phyloP scores from a whole-genome alignment of 1,139 yeast genomes.

The Yamadazyma triangularis region DNA sequence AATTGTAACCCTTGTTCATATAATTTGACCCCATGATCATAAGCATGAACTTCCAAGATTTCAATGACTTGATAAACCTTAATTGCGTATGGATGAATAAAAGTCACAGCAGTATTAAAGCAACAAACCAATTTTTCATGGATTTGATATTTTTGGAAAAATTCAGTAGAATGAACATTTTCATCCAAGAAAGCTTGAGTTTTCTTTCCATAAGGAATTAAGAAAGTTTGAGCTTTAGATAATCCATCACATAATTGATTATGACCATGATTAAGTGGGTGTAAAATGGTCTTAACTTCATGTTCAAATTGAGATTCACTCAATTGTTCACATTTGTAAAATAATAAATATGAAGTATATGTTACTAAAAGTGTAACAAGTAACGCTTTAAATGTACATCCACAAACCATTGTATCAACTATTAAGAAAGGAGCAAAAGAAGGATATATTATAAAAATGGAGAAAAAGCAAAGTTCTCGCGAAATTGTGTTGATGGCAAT shows the following conservation, averaged over 20 bases:
- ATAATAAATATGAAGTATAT: conserved; percentile 35
- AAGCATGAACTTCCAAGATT: conserved; percentile 24
- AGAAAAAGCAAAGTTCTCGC: no score
- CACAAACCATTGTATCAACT: neutral
- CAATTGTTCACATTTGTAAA: conserved; percentile 38
- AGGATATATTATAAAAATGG: no score
- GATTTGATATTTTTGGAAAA: conserved; percentile 30
- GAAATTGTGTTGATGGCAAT: no score
- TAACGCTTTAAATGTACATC: conserved; percentile 19
- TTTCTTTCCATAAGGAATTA: conserved; percentile 28
- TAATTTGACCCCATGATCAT: conserved; percentile 15
- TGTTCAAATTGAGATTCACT: conserved; percentile 16
- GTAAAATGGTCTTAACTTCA: conserved; percentile 24
- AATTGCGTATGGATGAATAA: conserved; percentile 25
- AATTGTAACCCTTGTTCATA: conserved; percentile 10
- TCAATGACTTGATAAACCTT: conserved; percentile 29
- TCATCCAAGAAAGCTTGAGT: conserved; percentile 30
- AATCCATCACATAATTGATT: conserved; percentile 33
- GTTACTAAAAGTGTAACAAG: conserved; percentile 25
- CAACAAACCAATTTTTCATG: conserved; percentile 22
- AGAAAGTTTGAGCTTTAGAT: conserved; percentile 23
- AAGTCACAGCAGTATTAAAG: conserved; percentile 11
- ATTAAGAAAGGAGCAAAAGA: neutral
- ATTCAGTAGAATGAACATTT: conserved; percentile 34
- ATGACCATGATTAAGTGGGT: conserved; percentile 37